Conservation (phyloP, 2,329 filamentous ascomycete species). For the Drechslera avenae region DNA sequence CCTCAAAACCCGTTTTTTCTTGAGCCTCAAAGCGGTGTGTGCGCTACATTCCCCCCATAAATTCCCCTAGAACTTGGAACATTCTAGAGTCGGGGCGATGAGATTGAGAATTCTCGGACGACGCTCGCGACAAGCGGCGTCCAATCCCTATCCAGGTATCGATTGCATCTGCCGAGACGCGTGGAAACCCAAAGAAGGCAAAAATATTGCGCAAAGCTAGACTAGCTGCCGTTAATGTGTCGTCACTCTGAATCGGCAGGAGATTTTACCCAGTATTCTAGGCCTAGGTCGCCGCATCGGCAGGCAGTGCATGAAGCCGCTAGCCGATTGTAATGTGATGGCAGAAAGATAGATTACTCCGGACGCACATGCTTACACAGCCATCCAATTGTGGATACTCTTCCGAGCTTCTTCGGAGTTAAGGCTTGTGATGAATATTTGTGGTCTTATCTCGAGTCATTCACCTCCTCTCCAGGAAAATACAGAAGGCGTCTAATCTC, state of each 20-base stretch:
- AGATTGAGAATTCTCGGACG: constrained; percentile 12
- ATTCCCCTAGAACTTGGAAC: constrained; percentile 3
- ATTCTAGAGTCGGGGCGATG: constrained; percentile 4
- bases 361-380: no score
- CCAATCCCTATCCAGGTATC: neutral
- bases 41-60: constrained; percentile 8
- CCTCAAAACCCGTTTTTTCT: constrained; percentile 15
- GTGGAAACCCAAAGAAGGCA: constrained; percentile 4
- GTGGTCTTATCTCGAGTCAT: no score
- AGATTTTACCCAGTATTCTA: neutral
- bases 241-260: constrained; percentile 7
- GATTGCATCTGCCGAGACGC: constrained; percentile 6
- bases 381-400: no score
- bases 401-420: no score
- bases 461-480: no score
- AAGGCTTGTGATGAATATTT: no score
- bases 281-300: neutral
- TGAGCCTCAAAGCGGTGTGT: constrained; percentile 11
- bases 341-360: no score
- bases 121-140: constrained; percentile 10
- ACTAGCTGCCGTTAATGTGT: constrained; percentile 11
- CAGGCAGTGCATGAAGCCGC: no score
- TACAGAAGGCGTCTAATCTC: no score
- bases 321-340: no score
- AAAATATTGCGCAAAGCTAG: neutral